A percentile compares a stretch with the other conserved stretches of the same genome.
Evolutionary conservation across 1,284 basidiomycete genomes (phyloP).

Genomic region (Moesziomyces parantarcticus): DNA sequence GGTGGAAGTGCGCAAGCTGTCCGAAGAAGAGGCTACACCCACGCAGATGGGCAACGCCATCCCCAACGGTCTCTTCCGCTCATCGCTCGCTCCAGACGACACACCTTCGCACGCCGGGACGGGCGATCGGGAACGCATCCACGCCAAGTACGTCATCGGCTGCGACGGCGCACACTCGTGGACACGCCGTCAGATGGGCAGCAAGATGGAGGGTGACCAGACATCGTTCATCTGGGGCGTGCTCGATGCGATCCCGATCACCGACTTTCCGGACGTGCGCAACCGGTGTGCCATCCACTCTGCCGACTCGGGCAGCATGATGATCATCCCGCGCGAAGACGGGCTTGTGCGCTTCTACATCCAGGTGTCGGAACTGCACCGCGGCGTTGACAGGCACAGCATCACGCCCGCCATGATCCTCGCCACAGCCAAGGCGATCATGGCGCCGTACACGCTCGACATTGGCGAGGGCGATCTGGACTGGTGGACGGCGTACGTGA

Average conservation of each 20-base stretch:
- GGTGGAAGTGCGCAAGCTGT: constrained; percentile 26
- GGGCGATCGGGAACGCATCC: constrained; percentile 26
- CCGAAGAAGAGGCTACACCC: constrained; percentile 26
- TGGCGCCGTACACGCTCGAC: constrained; percentile 77
- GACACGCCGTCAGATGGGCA: constrained; percentile 35
- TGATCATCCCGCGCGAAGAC: constrained; percentile 78
- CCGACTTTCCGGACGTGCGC: constrained; percentile 77
- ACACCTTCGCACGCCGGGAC: constrained; percentile 8
- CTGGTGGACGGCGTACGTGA: constrained; percentile 75
- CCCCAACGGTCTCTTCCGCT: constrained; percentile 34
- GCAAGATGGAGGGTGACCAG: constrained; percentile 67
- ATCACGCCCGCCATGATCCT: constrained; percentile 76
- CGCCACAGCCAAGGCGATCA: constrained; percentile 75
- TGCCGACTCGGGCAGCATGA: constrained; percentile 69
- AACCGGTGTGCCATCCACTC: constrained; percentile 77
- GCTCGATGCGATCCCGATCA: constrained; percentile 32
- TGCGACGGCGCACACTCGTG: constrained; percentile 46
- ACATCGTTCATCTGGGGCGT: constrained; percentile 68
- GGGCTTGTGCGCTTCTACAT: constrained; percentile 80
- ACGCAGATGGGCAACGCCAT: constrained; percentile 36
- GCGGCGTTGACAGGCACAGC: constrained; percentile 75
- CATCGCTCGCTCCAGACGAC: constrained; percentile 28
- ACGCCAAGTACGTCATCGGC: constrained; percentile 41
- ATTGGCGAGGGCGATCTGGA: constrained; percentile 73
- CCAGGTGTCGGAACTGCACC: constrained; percentile 74